A percentile compares a stretch with the other conserved stretches of the same genome.
phyloP scores from a whole-genome alignment of 1,139 yeast species.

The Scheffersomyces insectosa region DNA sequence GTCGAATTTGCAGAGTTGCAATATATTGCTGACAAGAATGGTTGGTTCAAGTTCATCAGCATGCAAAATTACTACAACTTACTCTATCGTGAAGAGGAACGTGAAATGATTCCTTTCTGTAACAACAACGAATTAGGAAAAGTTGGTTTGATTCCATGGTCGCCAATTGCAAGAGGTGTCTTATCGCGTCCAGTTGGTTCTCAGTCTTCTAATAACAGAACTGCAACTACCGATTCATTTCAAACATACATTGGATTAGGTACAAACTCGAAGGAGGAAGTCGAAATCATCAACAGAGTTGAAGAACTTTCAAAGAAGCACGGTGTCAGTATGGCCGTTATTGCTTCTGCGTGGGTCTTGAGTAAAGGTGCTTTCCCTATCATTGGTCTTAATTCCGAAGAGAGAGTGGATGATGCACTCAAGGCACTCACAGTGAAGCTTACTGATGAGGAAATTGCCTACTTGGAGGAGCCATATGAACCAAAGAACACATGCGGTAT shows the following conservation, averaged over 20 bases:
- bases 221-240: constrained; percentile 18
- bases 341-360: constrained; percentile 57
- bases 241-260: constrained; percentile 9
- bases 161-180: constrained; percentile 50
- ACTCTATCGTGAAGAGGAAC: constrained; percentile 59
- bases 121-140: constrained; percentile 33
- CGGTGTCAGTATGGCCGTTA: constrained; percentile 49
- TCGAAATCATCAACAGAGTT: constrained; percentile 49
- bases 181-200: constrained; percentile 39
- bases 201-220: constrained; percentile 16
- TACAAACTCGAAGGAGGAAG: constrained; percentile 19
- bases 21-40: constrained; percentile 15
- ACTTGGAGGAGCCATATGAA: constrained; percentile 51
- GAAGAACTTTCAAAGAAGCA: constrained; percentile 50
- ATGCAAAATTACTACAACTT: constrained; percentile 62
- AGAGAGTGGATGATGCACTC: constrained; percentile 57
- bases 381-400: constrained; percentile 51
- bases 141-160: constrained; percentile 54
- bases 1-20: constrained; percentile 17
- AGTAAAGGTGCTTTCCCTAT: constrained; percentile 53
- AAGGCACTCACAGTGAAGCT: constrained; percentile 43
- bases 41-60: constrained; percentile 48
- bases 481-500: constrained; percentile 5
- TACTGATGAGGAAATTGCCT: constrained; percentile 43
- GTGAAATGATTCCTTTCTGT: constrained; percentile 59